Evolutionary conservation across 2,329 filamentous ascomycete genomes (phyloP).

Genomic region (Fusarium bulbicola): DNA sequence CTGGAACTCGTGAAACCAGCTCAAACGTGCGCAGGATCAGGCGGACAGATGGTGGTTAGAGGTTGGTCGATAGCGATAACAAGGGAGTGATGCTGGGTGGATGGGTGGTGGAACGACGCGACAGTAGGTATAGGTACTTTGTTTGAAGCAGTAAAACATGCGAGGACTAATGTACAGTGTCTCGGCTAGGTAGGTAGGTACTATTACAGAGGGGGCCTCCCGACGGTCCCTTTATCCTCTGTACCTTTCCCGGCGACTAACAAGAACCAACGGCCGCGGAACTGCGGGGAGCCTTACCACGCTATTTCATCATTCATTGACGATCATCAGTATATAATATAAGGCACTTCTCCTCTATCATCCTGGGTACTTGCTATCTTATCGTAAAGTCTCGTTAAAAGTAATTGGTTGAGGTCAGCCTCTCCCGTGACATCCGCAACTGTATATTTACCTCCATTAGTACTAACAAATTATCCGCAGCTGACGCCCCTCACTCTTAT

Average conservation of each 20-base stretch:
- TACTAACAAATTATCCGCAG: conserved; percentile 15
- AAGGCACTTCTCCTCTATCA: background rate
- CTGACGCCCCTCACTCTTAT: conserved; percentile 18
- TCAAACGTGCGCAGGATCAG: conserved; percentile 52
- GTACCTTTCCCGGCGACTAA: background rate
- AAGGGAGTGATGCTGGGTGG: conserved; percentile 10
- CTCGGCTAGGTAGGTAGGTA: background rate
- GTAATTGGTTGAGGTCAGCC: background rate
- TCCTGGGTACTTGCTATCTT: background rate
- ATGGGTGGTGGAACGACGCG: conserved; percentile 10
- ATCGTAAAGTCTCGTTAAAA: background rate
- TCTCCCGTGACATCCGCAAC: conserved; percentile 27
- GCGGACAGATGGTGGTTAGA: conserved; percentile 6
- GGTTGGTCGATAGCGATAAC: conserved; percentile 14
- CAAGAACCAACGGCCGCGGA: background rate
- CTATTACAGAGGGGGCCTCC: background rate
- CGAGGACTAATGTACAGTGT: conserved; percentile 3
- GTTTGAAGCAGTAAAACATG: background rate
- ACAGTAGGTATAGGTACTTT: conserved; percentile 12
- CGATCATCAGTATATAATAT: background rate
- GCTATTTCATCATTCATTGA: background rate
- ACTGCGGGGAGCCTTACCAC: conserved; percentile 3
- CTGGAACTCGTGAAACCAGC: conserved; percentile 45
- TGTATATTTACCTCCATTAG: background rate
- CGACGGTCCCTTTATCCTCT: background rate